Conservation (phyloP, 2,329 filamentous ascomycete species). For the Aspergillus novofumigatus region DNA sequence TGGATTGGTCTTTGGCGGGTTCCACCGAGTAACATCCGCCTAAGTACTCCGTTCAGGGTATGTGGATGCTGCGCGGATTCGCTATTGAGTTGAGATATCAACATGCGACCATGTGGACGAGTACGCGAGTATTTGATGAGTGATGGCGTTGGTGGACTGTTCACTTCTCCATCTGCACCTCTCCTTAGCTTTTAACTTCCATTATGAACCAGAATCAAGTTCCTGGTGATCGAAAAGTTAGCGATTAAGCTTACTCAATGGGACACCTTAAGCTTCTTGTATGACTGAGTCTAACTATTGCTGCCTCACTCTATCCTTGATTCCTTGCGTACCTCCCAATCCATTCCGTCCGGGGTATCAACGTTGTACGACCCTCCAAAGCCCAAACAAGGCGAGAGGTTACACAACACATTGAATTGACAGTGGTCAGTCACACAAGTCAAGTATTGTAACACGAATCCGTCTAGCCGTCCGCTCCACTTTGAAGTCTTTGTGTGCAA, state of each 20-base stretch:
- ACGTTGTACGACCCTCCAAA: too few relatives aligned
- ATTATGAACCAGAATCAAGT: neutral
- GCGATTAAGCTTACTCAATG: neutral
- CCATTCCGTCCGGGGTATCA: too few relatives aligned
- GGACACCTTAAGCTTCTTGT: neutral
- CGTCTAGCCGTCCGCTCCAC: neutral
- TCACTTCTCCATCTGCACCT: neutral
- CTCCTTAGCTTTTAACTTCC: neutral
- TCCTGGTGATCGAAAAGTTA: neutral
- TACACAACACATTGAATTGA: neutral
- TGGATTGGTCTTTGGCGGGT: neutral
- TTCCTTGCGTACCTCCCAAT: too few relatives aligned
- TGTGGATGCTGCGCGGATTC: neutral
- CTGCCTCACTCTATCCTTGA: neutral
- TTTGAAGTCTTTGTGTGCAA: neutral
- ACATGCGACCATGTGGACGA: neutral
- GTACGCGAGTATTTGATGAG: neutral
- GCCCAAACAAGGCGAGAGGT: neutral
- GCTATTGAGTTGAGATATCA: too few relatives aligned
- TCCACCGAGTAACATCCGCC: neutral
- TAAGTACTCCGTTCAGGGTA: neutral
- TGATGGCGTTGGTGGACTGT: too few relatives aligned
- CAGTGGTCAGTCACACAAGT: neutral
- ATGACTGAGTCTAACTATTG: neutral
- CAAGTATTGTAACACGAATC: neutral